Evolutionary conservation across 169 alveolate species (phyloP).

Genomic region (Babesia gibsoni): DNA sequence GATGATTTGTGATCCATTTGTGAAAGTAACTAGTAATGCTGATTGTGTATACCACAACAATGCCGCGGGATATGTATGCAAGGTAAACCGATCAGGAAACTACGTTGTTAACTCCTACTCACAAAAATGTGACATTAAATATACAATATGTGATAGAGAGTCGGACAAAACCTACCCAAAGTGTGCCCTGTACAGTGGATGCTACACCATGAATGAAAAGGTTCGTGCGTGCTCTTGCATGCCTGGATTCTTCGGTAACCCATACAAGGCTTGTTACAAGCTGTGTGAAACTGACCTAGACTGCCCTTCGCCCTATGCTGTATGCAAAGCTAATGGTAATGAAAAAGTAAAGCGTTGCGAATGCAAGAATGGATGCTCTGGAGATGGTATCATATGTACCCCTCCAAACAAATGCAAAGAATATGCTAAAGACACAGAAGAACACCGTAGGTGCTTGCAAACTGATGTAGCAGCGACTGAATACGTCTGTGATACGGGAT

Average conservation of each 20-base stretch:
- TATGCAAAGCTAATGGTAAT: conserved; percentile 1
- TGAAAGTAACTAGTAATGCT: background rate
- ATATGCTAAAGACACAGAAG: background rate
- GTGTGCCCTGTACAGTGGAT: conserved; percentile 28
- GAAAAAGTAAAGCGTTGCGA: conserved; percentile 39
- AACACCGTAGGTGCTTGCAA: conserved; percentile 32
- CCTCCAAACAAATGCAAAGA: conserved; percentile 9
- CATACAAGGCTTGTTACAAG: conserved; percentile 31
- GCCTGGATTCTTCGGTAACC: conserved; percentile 58
- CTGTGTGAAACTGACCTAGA: conserved; percentile 54
- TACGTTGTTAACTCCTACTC: conserved; percentile 14
- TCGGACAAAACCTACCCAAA: conserved; percentile 2
- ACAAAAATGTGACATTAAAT: conserved; percentile 18
- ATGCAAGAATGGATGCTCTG: conserved; percentile 54
- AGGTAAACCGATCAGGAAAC: background rate
- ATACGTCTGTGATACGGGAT: conserved; percentile 46
- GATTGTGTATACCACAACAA: background rate
- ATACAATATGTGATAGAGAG: background rate
- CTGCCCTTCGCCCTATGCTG: conserved; percentile 54
- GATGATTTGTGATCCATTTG: background rate
- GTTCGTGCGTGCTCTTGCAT: conserved; percentile 46
- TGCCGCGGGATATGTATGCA: conserved; percentile 13
- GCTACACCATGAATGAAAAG: conserved; percentile 24
- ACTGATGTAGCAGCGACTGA: conserved; percentile 11
- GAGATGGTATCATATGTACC: conserved; percentile 58